Percentiles rank a stretch among this genome's conserved stretches.
Conservation (phyloP, 805 yeast species). For the Novakomyces olei region DNA sequence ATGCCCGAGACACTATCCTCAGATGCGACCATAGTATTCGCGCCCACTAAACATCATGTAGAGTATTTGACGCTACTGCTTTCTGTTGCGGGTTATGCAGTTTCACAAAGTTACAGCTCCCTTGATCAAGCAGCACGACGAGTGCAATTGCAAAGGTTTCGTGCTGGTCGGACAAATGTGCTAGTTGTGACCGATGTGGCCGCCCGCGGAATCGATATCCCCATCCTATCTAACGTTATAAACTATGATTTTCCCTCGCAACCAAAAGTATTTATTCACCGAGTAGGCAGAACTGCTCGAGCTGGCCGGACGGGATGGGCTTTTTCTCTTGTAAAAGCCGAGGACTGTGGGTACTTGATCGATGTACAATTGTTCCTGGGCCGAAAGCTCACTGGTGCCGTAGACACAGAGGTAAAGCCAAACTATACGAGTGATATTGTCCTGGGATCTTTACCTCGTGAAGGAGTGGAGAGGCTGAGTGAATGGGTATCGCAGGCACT, state of each 20-base stretch:
- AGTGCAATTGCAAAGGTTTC: slow-evolving; percentile 63
- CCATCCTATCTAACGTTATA: slow-evolving; percentile 82
- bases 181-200: slow-evolving; percentile 95
- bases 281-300: slow-evolving; percentile 99
- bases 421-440: slow-evolving; percentile 56
- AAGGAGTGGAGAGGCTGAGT: slow-evolving; percentile 41
- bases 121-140: slow-evolving; percentile 88
- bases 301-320: slow-evolving; percentile 99
- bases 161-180: slow-evolving; percentile 64
- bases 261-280: slow-evolving; percentile 81
- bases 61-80: slow-evolving; percentile 62
- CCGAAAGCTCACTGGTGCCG: slow-evolving; percentile 39
- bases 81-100: slow-evolving; percentile 61
- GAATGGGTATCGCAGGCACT: slow-evolving; percentile 49
- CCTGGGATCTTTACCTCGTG: slow-evolving; percentile 63
- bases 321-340: slow-evolving; percentile 62
- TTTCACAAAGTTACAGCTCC: slow-evolving; percentile 80
- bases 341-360: slow-evolving; percentile 70
- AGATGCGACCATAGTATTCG: slow-evolving; percentile 75
- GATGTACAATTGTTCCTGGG: slow-evolving; percentile 84
- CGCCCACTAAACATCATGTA: slow-evolving; percentile 94
- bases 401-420: slow-evolving; percentile 23
- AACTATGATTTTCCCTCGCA: slow-evolving; percentile 79
- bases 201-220: slow-evolving; percentile 47
- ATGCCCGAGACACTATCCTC: slow-evolving; percentile 69